Evolutionary conservation across 2,329 filamentous ascomycete genomes (phyloP), one percentile per base, ranked within the genome.

Genomic region (Leptographium wingfieldii): DNA sequence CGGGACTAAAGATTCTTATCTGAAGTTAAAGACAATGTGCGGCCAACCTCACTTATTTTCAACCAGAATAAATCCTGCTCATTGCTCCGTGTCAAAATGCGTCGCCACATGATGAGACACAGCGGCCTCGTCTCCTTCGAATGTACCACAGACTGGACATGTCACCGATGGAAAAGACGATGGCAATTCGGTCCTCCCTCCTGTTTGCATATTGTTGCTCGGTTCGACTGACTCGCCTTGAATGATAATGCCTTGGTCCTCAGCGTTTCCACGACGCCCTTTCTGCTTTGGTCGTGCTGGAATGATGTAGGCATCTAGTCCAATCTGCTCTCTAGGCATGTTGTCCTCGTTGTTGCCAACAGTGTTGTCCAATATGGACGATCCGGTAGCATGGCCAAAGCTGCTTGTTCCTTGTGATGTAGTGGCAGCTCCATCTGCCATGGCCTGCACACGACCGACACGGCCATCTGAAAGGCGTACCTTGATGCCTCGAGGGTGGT

Each of bases 401-500:
- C 40, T 9, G 66, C 2, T 52, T 29, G 5, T 11, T 9, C 33
- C 12, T 9, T 16, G 31, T 25, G 33, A 10, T 3, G 29, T 38
- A n/a, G 3, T 27, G 10, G 52, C 7, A 22, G 16, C 6, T 25
- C 33, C 53, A 11, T 68, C 59, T 19, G 72, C 74, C 70, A 89
- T 77, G 53, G 77, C 75, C 71, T 92, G 88, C 33, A 92, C 88
- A 19, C 88, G 75, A 2, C 88, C 88, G 3, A 92, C 81, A 31
- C 86, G 78, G 1, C 88, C 88, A 69, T 88, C 86, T 1, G 75
- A 73, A 6, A 92, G 75, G 2, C 88, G 81, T 29, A 92, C 87
- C 71, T 92, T 92, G 73, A 92, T 88, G 43, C 88, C 88, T 11
- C 86, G 79, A 3, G 87, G 86, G 67, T 92, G 88, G 65, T 92